Conservation (phyloP, 306 rosid genomes). For the Vigna reflexopilosa region DNA sequence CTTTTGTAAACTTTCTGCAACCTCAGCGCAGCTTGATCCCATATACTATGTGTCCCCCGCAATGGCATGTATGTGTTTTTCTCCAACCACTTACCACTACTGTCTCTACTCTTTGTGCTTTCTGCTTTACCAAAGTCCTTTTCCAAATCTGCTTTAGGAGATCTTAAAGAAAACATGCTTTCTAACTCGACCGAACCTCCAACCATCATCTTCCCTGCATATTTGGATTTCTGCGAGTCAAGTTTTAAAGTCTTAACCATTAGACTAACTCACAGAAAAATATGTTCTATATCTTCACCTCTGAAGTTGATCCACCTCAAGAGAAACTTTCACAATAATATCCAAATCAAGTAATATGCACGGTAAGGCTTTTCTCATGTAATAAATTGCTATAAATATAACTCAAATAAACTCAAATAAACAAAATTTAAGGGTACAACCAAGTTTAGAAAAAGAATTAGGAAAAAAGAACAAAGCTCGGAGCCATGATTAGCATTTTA, state of each 20-base stretch:
- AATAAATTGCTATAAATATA: conserved; percentile 19
- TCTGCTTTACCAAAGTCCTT: conserved; percentile 46
- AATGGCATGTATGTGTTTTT: conserved; percentile 36
- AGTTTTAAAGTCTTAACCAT: conserved; percentile 48
- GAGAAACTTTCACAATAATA: conserved; percentile 50
- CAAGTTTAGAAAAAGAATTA: background rate
- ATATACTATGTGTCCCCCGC: conserved; percentile 31
- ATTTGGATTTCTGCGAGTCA: conserved; percentile 23
- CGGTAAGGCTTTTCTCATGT: conserved; percentile 49
- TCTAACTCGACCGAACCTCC: conserved; percentile 59
- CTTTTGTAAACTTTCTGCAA: conserved; percentile 95
- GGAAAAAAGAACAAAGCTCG: conserved; percentile 17
- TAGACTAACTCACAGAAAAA: conserved; percentile 47
- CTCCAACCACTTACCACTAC: conserved; percentile 46
- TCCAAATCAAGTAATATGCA: conserved; percentile 43
- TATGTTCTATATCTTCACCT: conserved; percentile 44
- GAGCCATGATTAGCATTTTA: background rate
- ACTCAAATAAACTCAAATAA: conserved; percentile 20
- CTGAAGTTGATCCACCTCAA: conserved; percentile 41
- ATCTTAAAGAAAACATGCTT: conserved; percentile 44
- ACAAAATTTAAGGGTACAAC: conserved; percentile 37
- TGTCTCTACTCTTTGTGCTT: conserved; percentile 44
- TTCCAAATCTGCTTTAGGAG: conserved; percentile 52
- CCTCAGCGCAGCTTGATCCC: conserved; percentile 72
- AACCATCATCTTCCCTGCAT: conserved; percentile 50